These are phyloP conservation scores for Aspergillus ellipticus DNA, from an alignment of 495 filamentous ascomycete species.

Conservation along the genomic window DNA sequence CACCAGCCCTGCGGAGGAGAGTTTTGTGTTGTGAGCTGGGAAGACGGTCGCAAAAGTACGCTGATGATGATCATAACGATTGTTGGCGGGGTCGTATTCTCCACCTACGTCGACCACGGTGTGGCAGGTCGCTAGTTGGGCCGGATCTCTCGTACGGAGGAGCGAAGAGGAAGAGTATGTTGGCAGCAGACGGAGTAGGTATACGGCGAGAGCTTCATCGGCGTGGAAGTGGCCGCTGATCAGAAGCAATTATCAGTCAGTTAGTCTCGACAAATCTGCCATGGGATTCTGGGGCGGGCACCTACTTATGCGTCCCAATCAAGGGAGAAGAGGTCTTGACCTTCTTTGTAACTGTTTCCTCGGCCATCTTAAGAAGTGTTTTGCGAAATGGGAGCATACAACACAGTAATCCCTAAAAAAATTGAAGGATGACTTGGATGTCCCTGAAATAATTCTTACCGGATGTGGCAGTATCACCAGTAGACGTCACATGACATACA, in stretches of 20 bases:
- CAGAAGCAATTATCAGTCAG: not conserved
- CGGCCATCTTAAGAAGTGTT: conserved; percentile 54
- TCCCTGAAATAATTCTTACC: too few species aligned
- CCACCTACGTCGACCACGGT: conserved; percentile 95
- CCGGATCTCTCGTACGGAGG: conserved; percentile 81
- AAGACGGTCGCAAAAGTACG: conserved; percentile 79
- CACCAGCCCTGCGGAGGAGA: conserved; percentile 88
- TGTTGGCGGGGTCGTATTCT: conserved; percentile 69
- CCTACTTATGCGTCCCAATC: conserved; percentile 84
- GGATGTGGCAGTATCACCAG: too few species aligned
- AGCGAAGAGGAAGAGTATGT: conserved; percentile 71
- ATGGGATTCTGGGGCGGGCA: not conserved
- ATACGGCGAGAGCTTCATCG: conserved; percentile 96
- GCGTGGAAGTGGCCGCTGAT: conserved; percentile 91
- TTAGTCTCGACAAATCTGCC: not conserved
- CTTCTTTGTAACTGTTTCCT: conserved; percentile 64
- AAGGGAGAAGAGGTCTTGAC: conserved; percentile 60
- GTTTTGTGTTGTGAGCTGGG: conserved; percentile 74
- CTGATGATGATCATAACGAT: conserved; percentile 97
- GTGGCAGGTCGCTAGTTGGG: conserved; percentile 74
- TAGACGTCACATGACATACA: too few species aligned
- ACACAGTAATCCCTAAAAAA: conserved; percentile 9
- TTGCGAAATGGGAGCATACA: conserved; percentile 31
- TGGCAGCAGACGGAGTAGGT: conserved; percentile 88
- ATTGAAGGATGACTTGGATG: too few species aligned